Evolutionary conservation across 345 rosid genomes (phyloP).

Genomic region (Euphorbia peplus): DNA sequence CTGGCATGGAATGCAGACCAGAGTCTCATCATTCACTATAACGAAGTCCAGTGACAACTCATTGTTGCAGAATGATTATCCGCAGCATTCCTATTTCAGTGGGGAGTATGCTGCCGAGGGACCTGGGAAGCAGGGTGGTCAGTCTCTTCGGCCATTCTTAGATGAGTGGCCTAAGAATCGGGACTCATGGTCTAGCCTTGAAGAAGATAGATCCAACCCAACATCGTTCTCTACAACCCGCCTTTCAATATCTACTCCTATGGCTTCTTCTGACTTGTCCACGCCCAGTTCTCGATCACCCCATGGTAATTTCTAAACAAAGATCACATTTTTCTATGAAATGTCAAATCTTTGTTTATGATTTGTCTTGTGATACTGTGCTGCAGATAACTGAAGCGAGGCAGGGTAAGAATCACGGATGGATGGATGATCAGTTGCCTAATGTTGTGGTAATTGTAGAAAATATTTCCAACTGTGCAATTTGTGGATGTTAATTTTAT

Average conservation of each 20-base stretch:
- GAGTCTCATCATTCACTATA: constrained; percentile 23
- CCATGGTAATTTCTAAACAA: constrained; percentile 29
- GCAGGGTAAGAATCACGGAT: not conserved
- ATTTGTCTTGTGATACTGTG: constrained; percentile 5
- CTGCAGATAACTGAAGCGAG: constrained; percentile 31
- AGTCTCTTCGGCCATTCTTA: constrained; percentile 53
- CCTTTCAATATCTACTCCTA: constrained; percentile 54
- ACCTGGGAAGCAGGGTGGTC: constrained; percentile 36
- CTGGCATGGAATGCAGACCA: constrained; percentile 48
- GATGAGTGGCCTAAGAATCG: constrained; percentile 55
- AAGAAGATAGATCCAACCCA: constrained; percentile 41
- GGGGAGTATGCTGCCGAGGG: constrained; percentile 28
- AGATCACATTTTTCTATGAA: not conserved
- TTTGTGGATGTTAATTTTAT: not conserved
- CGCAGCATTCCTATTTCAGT: constrained; percentile 29
- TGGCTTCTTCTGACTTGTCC: constrained; percentile 44
- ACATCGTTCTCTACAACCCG: constrained; percentile 46
- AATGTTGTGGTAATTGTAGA: not conserved
- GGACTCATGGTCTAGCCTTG: constrained; percentile 43
- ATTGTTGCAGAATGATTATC: constrained; percentile 34
- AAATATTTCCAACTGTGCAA: not conserved
- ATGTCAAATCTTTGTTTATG: not conserved
- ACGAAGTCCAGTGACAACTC: constrained; percentile 27
- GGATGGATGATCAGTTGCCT: not conserved
- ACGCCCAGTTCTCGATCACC: constrained; percentile 40